phyloP scores from a whole-genome alignment of 805 yeast genomes.

The Candida broadrunensis region DNA sequence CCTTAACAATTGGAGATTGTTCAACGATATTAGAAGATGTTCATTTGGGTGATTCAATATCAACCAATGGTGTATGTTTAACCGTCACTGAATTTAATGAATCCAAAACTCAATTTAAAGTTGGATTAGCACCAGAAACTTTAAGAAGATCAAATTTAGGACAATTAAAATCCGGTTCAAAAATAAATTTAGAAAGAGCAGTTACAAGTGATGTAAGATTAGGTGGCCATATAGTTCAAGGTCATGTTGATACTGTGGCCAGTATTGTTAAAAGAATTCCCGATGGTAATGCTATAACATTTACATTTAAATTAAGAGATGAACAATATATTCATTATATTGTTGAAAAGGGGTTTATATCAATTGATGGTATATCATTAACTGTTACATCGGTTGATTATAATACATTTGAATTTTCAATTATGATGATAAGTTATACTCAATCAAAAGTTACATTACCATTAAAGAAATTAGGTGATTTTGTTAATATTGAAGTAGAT shows the following conservation, averaged over 20 bases:
- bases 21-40: constrained; percentile 67
- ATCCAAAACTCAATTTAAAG: constrained; percentile 58
- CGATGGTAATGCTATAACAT: constrained; percentile 76
- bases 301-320: constrained; percentile 72
- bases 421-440: constrained; percentile 90
- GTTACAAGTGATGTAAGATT: constrained; percentile 78
- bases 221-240: constrained; percentile 98
- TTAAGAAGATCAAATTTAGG: constrained; percentile 78
- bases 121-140: constrained; percentile 93
- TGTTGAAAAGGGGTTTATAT: constrained; percentile 93
- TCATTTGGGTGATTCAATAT: constrained; percentile 90
- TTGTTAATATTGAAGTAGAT: constrained; percentile 92
- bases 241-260: constrained; percentile 93
- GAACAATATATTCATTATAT: constrained; percentile 62
- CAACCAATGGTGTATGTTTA: constrained; percentile 85
- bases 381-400: constrained; percentile 82
- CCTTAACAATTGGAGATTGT: constrained; percentile 65
- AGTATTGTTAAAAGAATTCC: constrained; percentile 46
- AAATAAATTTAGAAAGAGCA: constrained; percentile 90
- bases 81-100: constrained; percentile 81
- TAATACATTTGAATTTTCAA: constrained; percentile 54
- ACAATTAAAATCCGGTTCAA: constrained; percentile 49
- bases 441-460: constrained; percentile 80
- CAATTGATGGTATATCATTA: constrained; percentile 89
- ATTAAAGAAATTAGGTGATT: constrained; percentile 54